Percentiles rank a stretch among this genome's conserved stretches.
Evolutionary conservation across 768 basidiomycete species (phyloP).

Genomic region (Chalciporus chontae): DNA sequence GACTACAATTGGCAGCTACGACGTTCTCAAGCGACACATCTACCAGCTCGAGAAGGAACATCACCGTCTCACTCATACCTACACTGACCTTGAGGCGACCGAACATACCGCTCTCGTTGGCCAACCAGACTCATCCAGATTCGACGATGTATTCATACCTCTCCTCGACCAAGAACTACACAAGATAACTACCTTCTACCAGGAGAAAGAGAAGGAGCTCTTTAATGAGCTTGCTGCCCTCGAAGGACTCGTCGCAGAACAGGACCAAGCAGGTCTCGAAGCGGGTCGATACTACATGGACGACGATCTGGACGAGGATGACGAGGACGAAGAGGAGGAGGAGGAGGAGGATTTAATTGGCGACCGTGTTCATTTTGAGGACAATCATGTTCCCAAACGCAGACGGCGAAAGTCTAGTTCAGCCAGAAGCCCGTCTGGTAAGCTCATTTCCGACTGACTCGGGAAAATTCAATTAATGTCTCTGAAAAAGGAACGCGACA

Average conservation of each 20-base stretch:
- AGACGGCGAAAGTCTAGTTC: slow-evolving; percentile 37
- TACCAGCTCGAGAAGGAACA: slow-evolving; percentile 85
- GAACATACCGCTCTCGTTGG: slow-evolving; percentile 58
- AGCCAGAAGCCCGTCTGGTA: slow-evolving; percentile 22
- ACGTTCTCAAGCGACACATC: slow-evolving; percentile 77
- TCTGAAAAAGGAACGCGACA: slow-evolving; percentile 14
- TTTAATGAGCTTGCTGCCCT: slow-evolving; percentile 54
- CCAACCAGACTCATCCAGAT: slow-evolving; percentile 32
- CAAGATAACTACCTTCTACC: slow-evolving; percentile 82
- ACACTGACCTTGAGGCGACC: slow-evolving; percentile 61
- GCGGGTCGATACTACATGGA: slow-evolving; percentile 51
- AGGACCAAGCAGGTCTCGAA: slow-evolving; percentile 57
- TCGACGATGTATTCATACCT: slow-evolving; percentile 63
- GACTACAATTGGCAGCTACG: slow-evolving; percentile 53
- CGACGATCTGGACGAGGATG: slow-evolving; percentile 47
- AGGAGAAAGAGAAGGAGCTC: slow-evolving; percentile 70
- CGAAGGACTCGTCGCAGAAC: slow-evolving; percentile 52
- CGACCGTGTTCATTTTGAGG: slow-evolving; percentile 28
- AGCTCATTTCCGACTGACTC: background rate
- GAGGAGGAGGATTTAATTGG: slow-evolving; percentile 42
- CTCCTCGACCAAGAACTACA: slow-evolving; percentile 78
- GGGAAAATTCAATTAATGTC: background rate
- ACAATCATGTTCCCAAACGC: slow-evolving; percentile 24
- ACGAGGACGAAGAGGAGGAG: slow-evolving; percentile 54
- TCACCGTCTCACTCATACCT: slow-evolving; percentile 38